Percentiles rank a stretch among this genome's conserved stretches.
Evolutionary conservation across 305 asterid species (phyloP).

Genomic region (Fraxinus floribunda): DNA sequence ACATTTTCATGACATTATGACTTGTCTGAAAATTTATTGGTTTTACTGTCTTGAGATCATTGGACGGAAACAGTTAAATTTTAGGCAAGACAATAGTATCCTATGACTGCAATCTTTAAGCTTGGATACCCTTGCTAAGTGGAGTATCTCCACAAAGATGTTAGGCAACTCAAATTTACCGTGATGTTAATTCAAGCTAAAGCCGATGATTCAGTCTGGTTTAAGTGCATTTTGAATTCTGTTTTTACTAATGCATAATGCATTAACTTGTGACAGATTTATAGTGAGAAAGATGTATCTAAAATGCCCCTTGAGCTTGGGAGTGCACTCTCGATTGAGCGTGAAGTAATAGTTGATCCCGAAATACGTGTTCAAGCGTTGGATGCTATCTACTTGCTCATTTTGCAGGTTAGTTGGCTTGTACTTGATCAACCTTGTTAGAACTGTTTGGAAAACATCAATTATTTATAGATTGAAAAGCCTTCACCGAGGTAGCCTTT

Average conservation of each 20-base stretch:
- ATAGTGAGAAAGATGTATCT: constrained; percentile 61
- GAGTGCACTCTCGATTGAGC: constrained; percentile 87
- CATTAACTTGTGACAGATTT: constrained; percentile 42
- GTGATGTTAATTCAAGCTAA: neutral
- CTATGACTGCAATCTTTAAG: neutral
- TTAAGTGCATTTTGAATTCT: constrained; percentile 8
- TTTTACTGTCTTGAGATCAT: neutral
- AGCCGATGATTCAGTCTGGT: neutral
- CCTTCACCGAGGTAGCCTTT: neutral
- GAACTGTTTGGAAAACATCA: neutral
- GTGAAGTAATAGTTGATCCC: constrained; percentile 76
- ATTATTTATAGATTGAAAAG: neutral
- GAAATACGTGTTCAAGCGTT: constrained; percentile 72
- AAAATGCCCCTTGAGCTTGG: constrained; percentile 97
- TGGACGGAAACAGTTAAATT: neutral
- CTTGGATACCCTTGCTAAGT: neutral
- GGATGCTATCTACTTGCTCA: constrained; percentile 80
- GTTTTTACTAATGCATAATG: neutral
- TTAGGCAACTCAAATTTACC: neutral
- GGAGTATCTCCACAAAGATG: neutral
- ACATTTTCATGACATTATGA: neutral
- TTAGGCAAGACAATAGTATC: neutral
- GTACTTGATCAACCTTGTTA: neutral
- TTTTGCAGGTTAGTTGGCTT: constrained; percentile 60
- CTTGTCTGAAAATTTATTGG: neutral